Evolutionary conservation across 148 eudicot genomes (phyloP), one percentile per base, ranked within the genome.

Genomic region (Persicaria maculosa): DNA sequence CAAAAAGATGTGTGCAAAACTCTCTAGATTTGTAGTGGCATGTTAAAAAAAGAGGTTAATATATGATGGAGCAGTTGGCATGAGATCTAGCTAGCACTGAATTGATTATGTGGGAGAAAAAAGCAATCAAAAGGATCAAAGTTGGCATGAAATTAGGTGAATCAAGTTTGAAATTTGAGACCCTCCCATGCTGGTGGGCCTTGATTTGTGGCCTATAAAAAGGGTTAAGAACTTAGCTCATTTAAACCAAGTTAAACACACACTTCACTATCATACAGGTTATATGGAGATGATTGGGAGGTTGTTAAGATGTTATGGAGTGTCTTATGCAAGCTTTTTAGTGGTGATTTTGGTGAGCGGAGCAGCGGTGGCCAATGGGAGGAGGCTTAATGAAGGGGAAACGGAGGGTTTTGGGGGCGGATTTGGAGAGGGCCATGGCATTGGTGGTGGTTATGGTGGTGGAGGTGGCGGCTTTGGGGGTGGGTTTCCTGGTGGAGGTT

Each of bases 141-240:
- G 19, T 65, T 65, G 19, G 17, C 19, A 65, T 65, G 70, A 40
- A 11, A 40, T 64, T 64, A 64, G 69, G 69, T 64, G 46, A 43
- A 65, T 65, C 70, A 40, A 40, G 70, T 65, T 65, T 65, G 70
- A 65, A 65, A 36, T 65, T 36, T 65, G 47, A 65, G 47, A 65
- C 70, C 70, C 46, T 64, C 17, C 47, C 19, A 65, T 65, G 70
- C 70, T 14, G 45, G 19, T 65, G 47, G 70, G 46, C 46, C 70
- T 15, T 12, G 43, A 25, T 9, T 40, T 59, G 5, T 59, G 14
- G 14, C 67, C 70, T 65, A 65, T 65, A 65, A 36, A 64, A 7
- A 14, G 47, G 70, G 5, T 17, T 5, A 40, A 6, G 16, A 65
- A 58, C 36, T 6, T 17, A 65, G 10, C 46, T 40, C 15, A 65